These are phyloP conservation scores for Loxodes magnus DNA, from an alignment of 73 alveolate genomes.

Conservation along the genomic window DNA sequence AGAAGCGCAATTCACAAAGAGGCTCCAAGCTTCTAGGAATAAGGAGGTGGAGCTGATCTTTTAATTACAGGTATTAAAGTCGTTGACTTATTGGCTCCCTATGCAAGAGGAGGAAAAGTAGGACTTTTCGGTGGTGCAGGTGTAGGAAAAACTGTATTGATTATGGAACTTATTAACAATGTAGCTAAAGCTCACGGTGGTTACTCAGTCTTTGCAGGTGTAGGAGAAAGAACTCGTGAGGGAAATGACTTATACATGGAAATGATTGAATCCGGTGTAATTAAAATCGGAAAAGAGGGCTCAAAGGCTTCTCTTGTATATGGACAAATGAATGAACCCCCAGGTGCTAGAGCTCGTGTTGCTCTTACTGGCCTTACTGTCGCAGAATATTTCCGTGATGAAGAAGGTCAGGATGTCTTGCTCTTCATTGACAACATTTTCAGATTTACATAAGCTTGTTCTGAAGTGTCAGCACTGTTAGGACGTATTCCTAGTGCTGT, in stretches of 20 bases:
- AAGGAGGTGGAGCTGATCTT: constrained; percentile 80
- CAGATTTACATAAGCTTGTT: constrained; percentile 89
- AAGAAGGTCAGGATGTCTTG: constrained; percentile 82
- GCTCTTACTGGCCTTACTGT: constrained; percentile 78
- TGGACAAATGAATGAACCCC: constrained; percentile 98
- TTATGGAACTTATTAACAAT: constrained; percentile 93
- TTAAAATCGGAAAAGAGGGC: constrained; percentile 35
- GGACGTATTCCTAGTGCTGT: constrained; percentile 93
- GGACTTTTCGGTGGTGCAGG: constrained; percentile 96
- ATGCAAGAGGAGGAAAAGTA: constrained; percentile 88
- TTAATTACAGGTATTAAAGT: constrained; percentile 87
- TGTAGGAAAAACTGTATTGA: constrained; percentile 96
- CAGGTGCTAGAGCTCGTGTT: constrained; percentile 97
- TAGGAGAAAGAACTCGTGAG: constrained; percentile 88
- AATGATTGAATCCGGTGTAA: constrained; percentile 80
- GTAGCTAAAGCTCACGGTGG: constrained; percentile 92
- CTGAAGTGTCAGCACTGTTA: constrained; percentile 85
- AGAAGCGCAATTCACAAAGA: constrained; percentile 87
- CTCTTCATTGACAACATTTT: constrained; percentile 79
- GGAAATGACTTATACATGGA: constrained; percentile 81
- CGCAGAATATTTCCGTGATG: constrained; percentile 94
- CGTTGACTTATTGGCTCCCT: constrained; percentile 96
- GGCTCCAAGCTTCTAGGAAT: constrained; percentile 88
- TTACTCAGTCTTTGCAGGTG: constrained; percentile 96
- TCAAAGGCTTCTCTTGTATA: constrained; percentile 91